Conservation (phyloP, 768 basidiomycete species). For the Mycena maculata region DNA sequence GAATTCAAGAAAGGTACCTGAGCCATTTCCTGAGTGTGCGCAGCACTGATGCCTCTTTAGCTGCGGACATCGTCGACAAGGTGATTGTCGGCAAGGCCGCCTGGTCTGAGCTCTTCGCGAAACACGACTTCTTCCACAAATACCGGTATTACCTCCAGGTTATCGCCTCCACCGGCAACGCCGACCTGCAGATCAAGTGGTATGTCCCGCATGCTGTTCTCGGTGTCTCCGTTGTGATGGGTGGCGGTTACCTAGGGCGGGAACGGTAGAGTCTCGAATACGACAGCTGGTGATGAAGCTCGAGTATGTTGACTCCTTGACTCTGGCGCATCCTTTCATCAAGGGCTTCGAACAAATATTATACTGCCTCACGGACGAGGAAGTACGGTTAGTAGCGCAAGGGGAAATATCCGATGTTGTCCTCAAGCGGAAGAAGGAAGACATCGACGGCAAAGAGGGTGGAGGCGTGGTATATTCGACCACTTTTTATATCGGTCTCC, state of each 20-base stretch:
- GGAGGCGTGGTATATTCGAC: conserved; percentile 89
- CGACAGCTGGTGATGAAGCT: conserved; percentile 98
- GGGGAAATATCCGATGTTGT: conserved; percentile 63
- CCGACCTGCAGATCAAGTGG: conserved; percentile 95
- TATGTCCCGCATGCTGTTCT: conserved; percentile 47
- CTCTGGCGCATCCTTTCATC: conserved; percentile 93
- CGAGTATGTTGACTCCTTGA: conserved; percentile 93
- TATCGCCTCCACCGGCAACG: conserved; percentile 86
- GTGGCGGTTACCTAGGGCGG: conserved; percentile 59
- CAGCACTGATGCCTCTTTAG: conserved; percentile 54
- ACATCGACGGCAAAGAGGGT: conserved; percentile 81
- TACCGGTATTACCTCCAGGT: conserved; percentile 98
- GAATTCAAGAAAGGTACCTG: conserved; percentile 93
- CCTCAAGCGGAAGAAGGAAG: conserved; percentile 60
- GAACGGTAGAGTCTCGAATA: conserved; percentile 97
- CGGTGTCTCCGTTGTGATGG: conserved; percentile 7
- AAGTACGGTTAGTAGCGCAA: conserved; percentile 88
- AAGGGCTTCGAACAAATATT: conserved; percentile 92
- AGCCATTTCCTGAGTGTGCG: neutral
- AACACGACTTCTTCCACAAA: conserved; percentile 97
- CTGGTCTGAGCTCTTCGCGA: conserved; percentile 95
- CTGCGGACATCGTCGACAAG: conserved; percentile 92
- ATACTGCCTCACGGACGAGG: conserved; percentile 87
- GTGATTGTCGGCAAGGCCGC: conserved; percentile 84
- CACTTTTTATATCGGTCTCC: conserved; percentile 97